Percentiles rank a stretch among this genome's conserved stretches.
Evolutionary conservation across 106 monocot species (phyloP).

Genomic region (Dioscorea zingiberensis): DNA sequence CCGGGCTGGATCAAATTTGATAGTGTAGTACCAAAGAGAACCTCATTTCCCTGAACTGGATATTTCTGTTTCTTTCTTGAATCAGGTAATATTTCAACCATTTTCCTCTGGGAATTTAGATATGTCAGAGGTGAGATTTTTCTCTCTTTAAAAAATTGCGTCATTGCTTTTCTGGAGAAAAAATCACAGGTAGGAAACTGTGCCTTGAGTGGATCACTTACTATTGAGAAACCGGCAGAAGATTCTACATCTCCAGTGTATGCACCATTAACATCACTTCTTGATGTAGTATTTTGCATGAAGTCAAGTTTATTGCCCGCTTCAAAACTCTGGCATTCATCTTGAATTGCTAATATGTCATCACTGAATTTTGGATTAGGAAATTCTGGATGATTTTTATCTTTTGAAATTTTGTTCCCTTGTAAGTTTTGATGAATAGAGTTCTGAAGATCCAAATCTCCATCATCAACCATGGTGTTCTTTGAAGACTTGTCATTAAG

Average conservation of each 20-base stretch:
- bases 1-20: slow-evolving; percentile 5
- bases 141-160: slow-evolving; percentile 47
- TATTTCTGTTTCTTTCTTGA: slow-evolving; percentile 8
- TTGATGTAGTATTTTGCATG: slow-evolving; percentile 1
- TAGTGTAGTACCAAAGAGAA: slow-evolving; percentile 9
- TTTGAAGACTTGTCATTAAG: slow-evolving; percentile 28
- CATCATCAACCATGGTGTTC: slow-evolving; percentile 5
- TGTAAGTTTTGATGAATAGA: slow-evolving; percentile 4
- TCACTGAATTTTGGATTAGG: background rate
- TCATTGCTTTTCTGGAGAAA: slow-evolving; percentile 78
- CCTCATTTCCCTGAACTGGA: slow-evolving; percentile 15
- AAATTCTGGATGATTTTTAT: slow-evolving; percentile 14
- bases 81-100: slow-evolving; percentile 13
- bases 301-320: slow-evolving; percentile 9
- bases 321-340: slow-evolving; percentile 18
- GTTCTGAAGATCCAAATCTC: background rate
- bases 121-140: slow-evolving; percentile 51
- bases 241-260: slow-evolving; percentile 9
- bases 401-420: slow-evolving; percentile 6
- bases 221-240: slow-evolving; percentile 14
- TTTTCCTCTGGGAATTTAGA: slow-evolving; percentile 31
- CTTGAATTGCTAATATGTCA: background rate
- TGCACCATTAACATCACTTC: slow-evolving; percentile 8
- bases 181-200: slow-evolving; percentile 82
- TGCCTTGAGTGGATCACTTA: slow-evolving; percentile 53